Evolutionary conservation across 192 early-diverging fungal species (phyloP).

Genomic region (Chytriomyces hyalinus): DNA sequence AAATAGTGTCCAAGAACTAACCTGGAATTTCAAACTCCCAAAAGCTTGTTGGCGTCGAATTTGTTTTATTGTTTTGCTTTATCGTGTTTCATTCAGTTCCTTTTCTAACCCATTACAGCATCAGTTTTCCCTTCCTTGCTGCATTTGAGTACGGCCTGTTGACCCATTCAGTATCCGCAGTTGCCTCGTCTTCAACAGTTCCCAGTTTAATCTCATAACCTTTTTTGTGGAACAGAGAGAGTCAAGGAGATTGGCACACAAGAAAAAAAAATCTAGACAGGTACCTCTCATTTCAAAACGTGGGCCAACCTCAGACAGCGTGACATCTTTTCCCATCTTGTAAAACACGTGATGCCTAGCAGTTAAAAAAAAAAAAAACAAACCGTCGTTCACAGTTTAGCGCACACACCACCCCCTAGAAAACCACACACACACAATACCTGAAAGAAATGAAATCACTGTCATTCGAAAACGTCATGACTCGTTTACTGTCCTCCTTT

Average conservation of each 20-base stretch:
- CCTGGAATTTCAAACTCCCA: not conserved
- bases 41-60: not conserved
- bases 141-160: slow-evolving; percentile 83
- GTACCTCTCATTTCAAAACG: slow-evolving; percentile 94
- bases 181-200: slow-evolving; percentile 88
- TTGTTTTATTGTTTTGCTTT: not conserved
- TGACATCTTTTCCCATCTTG: slow-evolving; percentile 88
- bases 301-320: slow-evolving; percentile 96
- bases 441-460: slow-evolving; percentile 95
- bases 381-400: not conserved
- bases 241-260: not conserved
- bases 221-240: slow-evolving; percentile 37
- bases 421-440: slow-evolving; percentile 37
- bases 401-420: not conserved
- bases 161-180: slow-evolving; percentile 96
- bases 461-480: slow-evolving; percentile 97
- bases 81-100: too few species aligned
- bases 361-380: slow-evolving; percentile 17
- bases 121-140: slow-evolving; percentile 74
- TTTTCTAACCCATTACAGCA: not conserved
- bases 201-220: slow-evolving; percentile 94
- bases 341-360: slow-evolving; percentile 92
- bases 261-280: slow-evolving; percentile 43
- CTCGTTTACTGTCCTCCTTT: slow-evolving; percentile 92
- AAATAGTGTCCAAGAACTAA: not conserved